Evolutionary conservation across 1,284 basidiomycete species (phyloP).

Genomic region (Pyrrhoderma lamaoense): DNA sequence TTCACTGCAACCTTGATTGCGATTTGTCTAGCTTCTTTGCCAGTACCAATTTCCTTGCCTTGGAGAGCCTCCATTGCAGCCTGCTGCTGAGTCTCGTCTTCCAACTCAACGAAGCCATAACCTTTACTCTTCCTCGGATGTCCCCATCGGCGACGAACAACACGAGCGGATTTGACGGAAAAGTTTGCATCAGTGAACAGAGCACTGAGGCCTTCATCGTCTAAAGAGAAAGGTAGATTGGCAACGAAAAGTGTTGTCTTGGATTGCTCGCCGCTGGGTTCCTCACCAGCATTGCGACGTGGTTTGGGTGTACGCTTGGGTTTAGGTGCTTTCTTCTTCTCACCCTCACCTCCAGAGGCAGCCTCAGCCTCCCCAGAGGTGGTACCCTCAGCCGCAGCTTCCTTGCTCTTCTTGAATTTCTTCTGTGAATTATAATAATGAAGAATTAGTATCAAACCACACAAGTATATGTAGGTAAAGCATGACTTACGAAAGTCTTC

Average conservation of each 20-base stretch:
- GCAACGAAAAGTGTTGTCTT: constrained; percentile 89
- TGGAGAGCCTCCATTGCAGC: constrained; percentile 78
- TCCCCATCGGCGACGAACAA: constrained; percentile 78
- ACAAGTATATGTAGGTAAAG: constrained; percentile 10
- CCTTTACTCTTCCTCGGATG: constrained; percentile 82
- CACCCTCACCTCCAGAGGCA: constrained; percentile 26
- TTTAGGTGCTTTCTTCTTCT: constrained; percentile 48
- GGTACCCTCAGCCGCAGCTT: constrained; percentile 29
- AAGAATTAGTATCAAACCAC: constrained; percentile 18
- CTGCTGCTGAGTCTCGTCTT: constrained; percentile 73
- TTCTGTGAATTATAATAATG: constrained; percentile 37
- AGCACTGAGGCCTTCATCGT: constrained; percentile 67
- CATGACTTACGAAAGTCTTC: constrained; percentile 53
- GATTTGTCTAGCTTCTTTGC: constrained; percentile 47
- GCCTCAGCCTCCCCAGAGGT: constrained; percentile 28
- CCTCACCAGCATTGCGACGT: constrained; percentile 62
- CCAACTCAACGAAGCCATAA: constrained; percentile 91
- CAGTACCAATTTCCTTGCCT: constrained; percentile 70
- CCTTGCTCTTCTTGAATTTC: constrained; percentile 34
- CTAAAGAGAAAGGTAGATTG: constrained; percentile 88
- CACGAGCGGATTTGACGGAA: constrained; percentile 74
- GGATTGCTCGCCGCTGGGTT: constrained; percentile 72
- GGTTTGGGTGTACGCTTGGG: constrained; percentile 45
- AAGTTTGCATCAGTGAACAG: constrained; percentile 83
- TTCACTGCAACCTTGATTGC: constrained; percentile 88